A percentile compares a stretch with the other conserved stretches of the same genome.
These are phyloP conservation scores for Naematelia encephala DNA, from an alignment of 768 basidiomycete species.

Conservation along the genomic window DNA sequence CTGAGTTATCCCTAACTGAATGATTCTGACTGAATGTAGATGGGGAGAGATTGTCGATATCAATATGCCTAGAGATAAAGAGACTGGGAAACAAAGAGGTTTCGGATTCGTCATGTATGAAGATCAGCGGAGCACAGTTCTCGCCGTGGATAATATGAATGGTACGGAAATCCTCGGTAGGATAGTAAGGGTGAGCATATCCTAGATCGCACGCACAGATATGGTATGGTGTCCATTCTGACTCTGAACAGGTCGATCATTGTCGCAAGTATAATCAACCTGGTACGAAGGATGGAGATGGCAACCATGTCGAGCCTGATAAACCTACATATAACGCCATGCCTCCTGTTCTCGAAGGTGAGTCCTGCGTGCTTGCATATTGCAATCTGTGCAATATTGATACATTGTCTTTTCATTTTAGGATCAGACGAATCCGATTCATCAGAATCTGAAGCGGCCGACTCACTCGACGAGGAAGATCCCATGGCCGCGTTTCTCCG, in stretches of 20 bases:
- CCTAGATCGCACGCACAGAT: no score
- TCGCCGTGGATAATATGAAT: slow-evolving; percentile 98
- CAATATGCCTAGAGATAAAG: slow-evolving; percentile 89
- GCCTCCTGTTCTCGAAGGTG: slow-evolving; percentile 68
- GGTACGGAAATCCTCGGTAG: slow-evolving; percentile 82
- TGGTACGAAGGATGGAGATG: slow-evolving; percentile 69
- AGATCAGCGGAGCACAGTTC: slow-evolving; percentile 89
- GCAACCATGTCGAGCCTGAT: slow-evolving; percentile 80
- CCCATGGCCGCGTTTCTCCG: slow-evolving; percentile 94
- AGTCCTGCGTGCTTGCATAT: no score
- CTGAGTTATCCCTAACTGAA: no score
- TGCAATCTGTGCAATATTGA: no score
- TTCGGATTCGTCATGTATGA: slow-evolving; percentile 99
- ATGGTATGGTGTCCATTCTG: no score
- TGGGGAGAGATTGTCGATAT: slow-evolving; percentile 96
- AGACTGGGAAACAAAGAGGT: slow-evolving; percentile 82
- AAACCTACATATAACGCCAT: slow-evolving; percentile 82
- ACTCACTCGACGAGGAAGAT: slow-evolving; percentile 85
- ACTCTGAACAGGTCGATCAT: slow-evolving; percentile 46
- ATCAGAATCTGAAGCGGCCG: slow-evolving; percentile 22
- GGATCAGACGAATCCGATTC: slow-evolving; percentile 16
- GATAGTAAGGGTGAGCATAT: slow-evolving; percentile 78
- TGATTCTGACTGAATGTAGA: slow-evolving; percentile 53
- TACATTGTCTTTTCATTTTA: not conserved
- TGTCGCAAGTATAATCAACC: slow-evolving; percentile 82